phyloP scores from a whole-genome alignment of 176 grass and related monocot genomes.

The Tillandsia leiboldiana region DNA sequence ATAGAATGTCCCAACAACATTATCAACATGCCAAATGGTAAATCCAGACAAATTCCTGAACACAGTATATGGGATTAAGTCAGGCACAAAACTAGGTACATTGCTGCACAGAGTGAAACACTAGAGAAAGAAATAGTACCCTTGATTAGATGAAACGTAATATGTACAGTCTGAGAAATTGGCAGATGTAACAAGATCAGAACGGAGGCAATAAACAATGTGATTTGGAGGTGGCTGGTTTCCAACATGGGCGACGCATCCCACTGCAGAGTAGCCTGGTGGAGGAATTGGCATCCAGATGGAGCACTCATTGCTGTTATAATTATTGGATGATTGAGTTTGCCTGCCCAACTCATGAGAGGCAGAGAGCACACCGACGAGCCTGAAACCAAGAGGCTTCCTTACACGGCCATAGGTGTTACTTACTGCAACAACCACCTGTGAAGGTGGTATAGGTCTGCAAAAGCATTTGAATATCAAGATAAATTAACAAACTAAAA shows the following conservation, averaged over 20 bases:
- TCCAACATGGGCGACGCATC: slow-evolving; percentile 77
- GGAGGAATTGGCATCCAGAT: slow-evolving; percentile 87
- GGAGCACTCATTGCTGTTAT: slow-evolving; percentile 44
- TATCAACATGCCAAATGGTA: slow-evolving; percentile 88
- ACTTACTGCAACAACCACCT: slow-evolving; percentile 88
- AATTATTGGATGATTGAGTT: slow-evolving; percentile 21
- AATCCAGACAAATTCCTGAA: slow-evolving; percentile 48
- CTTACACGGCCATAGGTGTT: slow-evolving; percentile 94
- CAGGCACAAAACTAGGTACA: not conserved
- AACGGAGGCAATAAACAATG: slow-evolving; percentile 78
- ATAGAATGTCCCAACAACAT: slow-evolving; percentile 65
- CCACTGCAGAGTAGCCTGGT: slow-evolving; percentile 70
- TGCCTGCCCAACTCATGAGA: slow-evolving; percentile 22
- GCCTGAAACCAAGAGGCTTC: slow-evolving; percentile 78
- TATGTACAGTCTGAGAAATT: slow-evolving; percentile 69
- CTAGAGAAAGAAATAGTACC: slow-evolving; percentile 31
- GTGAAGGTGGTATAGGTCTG: slow-evolving; percentile 86
- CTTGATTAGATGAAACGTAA: slow-evolving; percentile 31
- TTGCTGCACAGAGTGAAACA: not conserved
- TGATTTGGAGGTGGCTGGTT: slow-evolving; percentile 74
- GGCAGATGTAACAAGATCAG: slow-evolving; percentile 72
- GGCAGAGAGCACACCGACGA: slow-evolving; percentile 48
- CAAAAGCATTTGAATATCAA: slow-evolving; percentile 15
- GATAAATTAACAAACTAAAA: slow-evolving; percentile 19
- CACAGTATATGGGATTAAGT: not conserved